phyloP scores from a whole-genome alignment of 306 rosid genomes.

The Sphenostylis stenocarpa region DNA sequence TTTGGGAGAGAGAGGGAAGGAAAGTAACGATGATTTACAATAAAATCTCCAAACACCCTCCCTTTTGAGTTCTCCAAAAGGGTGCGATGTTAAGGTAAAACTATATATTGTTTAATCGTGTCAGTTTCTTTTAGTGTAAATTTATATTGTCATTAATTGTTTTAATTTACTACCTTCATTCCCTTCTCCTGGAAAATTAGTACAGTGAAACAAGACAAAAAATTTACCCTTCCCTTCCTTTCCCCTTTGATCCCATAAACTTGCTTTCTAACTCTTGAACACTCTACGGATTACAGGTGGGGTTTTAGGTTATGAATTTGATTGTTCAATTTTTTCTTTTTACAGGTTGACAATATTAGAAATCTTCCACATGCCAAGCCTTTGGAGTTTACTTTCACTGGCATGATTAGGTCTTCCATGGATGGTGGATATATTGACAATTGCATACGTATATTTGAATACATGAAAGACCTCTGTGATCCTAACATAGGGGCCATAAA shows the following conservation, averaged over 20 bases:
- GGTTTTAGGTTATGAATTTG: constrained; percentile 3
- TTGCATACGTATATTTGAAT: constrained; percentile 61
- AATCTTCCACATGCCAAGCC: constrained; percentile 62
- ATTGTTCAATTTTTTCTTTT: constrained; percentile 7
- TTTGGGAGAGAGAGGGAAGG: not conserved
- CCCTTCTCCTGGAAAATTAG: not conserved
- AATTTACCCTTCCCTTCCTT: not conserved
- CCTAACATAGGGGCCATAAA: constrained; percentile 86
- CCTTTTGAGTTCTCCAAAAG: not conserved
- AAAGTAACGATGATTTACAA: not conserved
- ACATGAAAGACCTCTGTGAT: constrained; percentile 62
- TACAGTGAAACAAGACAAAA: not conserved
- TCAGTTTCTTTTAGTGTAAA: not conserved
- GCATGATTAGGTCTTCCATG: constrained; percentile 81
- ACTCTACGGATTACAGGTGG: not conserved
- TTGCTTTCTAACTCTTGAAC: not conserved
- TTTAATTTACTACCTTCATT: not conserved
- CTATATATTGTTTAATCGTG: not conserved
- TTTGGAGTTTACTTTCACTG: constrained; percentile 84
- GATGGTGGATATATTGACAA: constrained; percentile 72
- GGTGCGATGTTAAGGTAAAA: not conserved
- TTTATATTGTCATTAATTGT: not conserved
- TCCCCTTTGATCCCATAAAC: not conserved
- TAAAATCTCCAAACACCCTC: not conserved
- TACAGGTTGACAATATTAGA: constrained; percentile 78